Conservation (phyloP, 2,329 filamentous ascomycete species). For the Talaromyces atroroseus region DNA sequence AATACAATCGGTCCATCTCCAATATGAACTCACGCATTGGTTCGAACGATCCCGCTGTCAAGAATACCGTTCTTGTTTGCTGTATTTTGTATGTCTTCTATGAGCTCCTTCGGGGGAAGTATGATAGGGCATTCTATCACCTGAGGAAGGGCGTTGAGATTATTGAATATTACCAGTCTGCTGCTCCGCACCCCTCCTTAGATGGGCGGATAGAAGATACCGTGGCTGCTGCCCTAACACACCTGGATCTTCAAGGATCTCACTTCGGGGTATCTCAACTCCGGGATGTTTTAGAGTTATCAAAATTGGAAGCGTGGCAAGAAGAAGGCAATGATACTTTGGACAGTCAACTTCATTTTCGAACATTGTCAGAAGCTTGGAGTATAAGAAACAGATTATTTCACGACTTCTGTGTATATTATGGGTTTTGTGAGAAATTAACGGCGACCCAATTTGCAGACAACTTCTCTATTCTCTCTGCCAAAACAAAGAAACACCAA, state of each 20-base stretch:
- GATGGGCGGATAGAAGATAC: background rate
- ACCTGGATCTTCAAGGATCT: background rate
- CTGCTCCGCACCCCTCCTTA: background rate
- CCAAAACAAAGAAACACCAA: background rate
- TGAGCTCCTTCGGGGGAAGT: slow-evolving; percentile 21
- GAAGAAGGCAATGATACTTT: background rate
- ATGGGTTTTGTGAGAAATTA: background rate
- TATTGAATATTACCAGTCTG: slow-evolving; percentile 14
- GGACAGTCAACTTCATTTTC: background rate
- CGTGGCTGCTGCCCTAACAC: background rate
- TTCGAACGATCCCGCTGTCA: slow-evolving; percentile 14
- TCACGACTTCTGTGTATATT: slow-evolving; percentile 5
- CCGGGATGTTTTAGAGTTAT: background rate
- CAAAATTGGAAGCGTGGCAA: background rate
- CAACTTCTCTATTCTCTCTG: background rate
- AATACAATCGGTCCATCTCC: slow-evolving; percentile 18
- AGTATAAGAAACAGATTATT: background rate
- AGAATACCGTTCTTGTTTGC: slow-evolving; percentile 16
- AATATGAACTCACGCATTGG: slow-evolving; percentile 14
- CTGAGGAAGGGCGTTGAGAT: slow-evolving; percentile 19
- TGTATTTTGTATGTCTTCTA: slow-evolving; percentile 21
- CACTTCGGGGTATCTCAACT: background rate
- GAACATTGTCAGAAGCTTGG: background rate
- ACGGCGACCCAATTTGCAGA: background rate
- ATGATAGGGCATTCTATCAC: slow-evolving; percentile 17